These are phyloP conservation scores for Blakeslea trispora DNA, from an alignment of 371 early-diverging fungal species.

Conservation along the genomic window DNA sequence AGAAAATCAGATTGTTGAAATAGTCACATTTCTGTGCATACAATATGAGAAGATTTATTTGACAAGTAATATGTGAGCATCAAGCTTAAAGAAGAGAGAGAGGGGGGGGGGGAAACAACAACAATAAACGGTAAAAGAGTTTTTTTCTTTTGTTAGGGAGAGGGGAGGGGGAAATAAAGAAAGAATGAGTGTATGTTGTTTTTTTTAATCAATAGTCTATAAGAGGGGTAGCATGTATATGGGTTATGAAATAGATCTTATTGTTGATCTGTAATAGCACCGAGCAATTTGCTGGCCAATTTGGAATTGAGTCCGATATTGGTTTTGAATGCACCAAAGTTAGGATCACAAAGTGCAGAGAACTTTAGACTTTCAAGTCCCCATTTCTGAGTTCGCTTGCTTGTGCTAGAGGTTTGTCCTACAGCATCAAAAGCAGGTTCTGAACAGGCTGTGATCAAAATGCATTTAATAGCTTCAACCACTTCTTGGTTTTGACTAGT, in stretches of 20 bases:
- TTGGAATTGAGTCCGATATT: slow-evolving; percentile 51
- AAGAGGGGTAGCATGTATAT: too few species aligned
- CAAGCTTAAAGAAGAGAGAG: too few species aligned
- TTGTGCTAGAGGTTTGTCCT: slow-evolving; percentile 5
- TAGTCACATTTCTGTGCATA: too few species aligned
- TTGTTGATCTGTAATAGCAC: slow-evolving; percentile 53
- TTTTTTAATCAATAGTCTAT: too few species aligned
- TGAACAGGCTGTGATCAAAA: slow-evolving; percentile 73
- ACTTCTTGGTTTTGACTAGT: slow-evolving; percentile 71
- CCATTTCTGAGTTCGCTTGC: slow-evolving; percentile 50
- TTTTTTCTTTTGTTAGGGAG: too few species aligned
- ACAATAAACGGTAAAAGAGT: too few species aligned
- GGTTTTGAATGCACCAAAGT: slow-evolving; percentile 49
- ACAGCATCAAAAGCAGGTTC: slow-evolving; percentile 51
- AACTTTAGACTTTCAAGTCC: slow-evolving; percentile 64
- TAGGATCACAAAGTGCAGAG: slow-evolving; percentile 41
- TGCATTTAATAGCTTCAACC: slow-evolving; percentile 74
- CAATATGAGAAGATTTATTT: too few species aligned
- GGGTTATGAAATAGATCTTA: background rate
- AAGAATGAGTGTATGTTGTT: too few species aligned
- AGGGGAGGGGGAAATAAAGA: too few species aligned
- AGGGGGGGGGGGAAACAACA: too few species aligned
- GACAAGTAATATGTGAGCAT: too few species aligned
- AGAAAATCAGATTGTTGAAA: too few species aligned
- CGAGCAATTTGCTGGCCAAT: slow-evolving; percentile 60